Conservation (phyloP, 768 basidiomycete genomes). For the Tricholoma terreum region DNA sequence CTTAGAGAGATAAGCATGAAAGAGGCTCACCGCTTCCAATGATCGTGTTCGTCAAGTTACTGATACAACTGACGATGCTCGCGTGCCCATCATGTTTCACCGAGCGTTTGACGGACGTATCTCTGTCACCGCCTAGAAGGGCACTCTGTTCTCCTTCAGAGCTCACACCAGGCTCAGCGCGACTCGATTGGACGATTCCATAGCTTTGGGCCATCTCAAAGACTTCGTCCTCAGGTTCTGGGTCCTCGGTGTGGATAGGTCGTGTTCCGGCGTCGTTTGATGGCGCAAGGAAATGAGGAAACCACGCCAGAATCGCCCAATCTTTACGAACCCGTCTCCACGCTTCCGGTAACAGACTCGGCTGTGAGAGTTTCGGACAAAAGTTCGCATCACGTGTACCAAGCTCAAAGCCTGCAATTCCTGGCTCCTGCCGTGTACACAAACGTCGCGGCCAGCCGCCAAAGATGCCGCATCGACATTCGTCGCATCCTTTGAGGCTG, state of each 20-base stretch:
- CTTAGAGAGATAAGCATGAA: not conserved
- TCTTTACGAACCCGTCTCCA: slow-evolving; percentile 8
- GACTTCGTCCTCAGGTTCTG: slow-evolving; percentile 17
- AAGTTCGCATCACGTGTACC: not conserved
- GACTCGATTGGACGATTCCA: slow-evolving; percentile 46
- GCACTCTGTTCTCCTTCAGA: slow-evolving; percentile 52
- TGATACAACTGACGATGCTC: slow-evolving; percentile 61
- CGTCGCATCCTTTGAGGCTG: no score
- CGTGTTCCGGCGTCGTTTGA: not conserved
- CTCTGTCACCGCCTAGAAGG: slow-evolving; percentile 48
- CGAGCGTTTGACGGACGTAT: slow-evolving; percentile 16
- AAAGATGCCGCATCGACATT: no score
- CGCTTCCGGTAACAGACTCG: not conserved
- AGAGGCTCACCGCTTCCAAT: slow-evolving; percentile 75
- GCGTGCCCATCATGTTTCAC: slow-evolving; percentile 61
- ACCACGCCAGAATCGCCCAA: slow-evolving; percentile 20
- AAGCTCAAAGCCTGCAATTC: no score
- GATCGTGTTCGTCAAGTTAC: slow-evolving; percentile 86
- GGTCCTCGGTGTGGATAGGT: not conserved
- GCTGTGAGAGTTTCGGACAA: no score
- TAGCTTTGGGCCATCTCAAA: slow-evolving; percentile 73
- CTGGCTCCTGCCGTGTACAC: no score
- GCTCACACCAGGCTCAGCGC: slow-evolving; percentile 26
- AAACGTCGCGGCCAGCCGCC: no score
- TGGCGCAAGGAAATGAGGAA: slow-evolving; percentile 4